These are phyloP conservation scores for Xerophyta viscosa DNA, from an alignment of 106 monocot species.

Conservation along the genomic window DNA sequence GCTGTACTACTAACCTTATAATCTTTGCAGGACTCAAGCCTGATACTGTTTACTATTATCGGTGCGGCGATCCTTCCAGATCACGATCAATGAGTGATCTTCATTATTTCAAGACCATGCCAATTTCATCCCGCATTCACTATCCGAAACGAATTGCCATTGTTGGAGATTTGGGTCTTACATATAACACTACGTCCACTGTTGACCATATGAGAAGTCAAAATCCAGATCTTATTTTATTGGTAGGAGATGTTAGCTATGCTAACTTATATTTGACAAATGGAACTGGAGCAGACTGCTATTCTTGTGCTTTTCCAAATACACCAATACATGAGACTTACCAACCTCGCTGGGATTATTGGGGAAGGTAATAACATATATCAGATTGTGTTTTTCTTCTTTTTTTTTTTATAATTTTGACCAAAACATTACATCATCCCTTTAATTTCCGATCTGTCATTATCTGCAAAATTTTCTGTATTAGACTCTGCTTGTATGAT, in stretches of 20 bases:
- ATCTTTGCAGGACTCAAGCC: conserved; percentile 46
- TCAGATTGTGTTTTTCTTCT: too few relatives aligned
- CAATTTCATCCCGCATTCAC: conserved; percentile 34
- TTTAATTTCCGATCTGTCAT: too few relatives aligned
- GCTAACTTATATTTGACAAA: conserved; percentile 87
- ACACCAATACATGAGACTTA: conserved; percentile 90
- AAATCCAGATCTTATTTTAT: conserved; percentile 64
- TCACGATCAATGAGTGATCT: conserved; percentile 44
- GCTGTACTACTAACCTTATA: too few relatives aligned
- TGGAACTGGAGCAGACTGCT: conserved; percentile 81
- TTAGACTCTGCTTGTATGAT: too few relatives aligned
- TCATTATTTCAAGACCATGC: conserved; percentile 71
- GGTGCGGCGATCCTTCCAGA: conserved; percentile 74
- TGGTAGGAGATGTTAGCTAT: conserved; percentile 81
- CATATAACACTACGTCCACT: conserved; percentile 78
- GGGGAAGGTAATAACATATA: conserved; percentile 79
- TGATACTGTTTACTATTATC: conserved; percentile 54
- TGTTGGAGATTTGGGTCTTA: conserved; percentile 82
- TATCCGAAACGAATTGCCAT: conserved; percentile 70
- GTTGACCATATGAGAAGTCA: conserved; percentile 65
- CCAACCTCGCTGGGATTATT: conserved; percentile 93
- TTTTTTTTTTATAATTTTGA: too few relatives aligned
- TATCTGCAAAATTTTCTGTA: too few relatives aligned
- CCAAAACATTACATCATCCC: too few relatives aligned
- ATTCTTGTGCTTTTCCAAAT: conserved; percentile 61